Conservation (phyloP, 768 basidiomycete species). For the Neoboletus brunneissimus region DNA sequence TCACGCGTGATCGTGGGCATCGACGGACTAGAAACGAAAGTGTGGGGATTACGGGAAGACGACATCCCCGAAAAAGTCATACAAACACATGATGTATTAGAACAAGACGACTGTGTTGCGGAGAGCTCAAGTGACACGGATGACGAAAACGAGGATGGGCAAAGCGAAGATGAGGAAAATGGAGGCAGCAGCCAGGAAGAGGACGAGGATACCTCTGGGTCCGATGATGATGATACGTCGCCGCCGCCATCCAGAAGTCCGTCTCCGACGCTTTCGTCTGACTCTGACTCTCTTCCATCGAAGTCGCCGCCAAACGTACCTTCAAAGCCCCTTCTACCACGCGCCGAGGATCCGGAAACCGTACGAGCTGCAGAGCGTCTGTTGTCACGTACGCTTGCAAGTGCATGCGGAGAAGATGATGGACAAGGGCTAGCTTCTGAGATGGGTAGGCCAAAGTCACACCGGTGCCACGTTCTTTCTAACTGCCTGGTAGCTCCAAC, state of each 20-base stretch:
- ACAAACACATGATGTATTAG: slow-evolving; percentile 22
- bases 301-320: slow-evolving; percentile 12
- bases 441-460: slow-evolving; percentile 31
- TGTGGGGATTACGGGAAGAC: slow-evolving; percentile 26
- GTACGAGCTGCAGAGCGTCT: slow-evolving; percentile 39
- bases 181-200: slow-evolving; percentile 11
- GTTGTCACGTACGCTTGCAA: slow-evolving; percentile 44
- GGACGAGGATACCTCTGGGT: not conserved
- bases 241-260: slow-evolving; percentile 27
- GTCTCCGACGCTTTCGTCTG: slow-evolving; percentile 20
- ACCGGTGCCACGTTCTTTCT: not conserved
- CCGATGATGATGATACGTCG: slow-evolving; percentile 12
- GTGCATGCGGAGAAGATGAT: slow-evolving; percentile 42
- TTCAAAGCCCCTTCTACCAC: not conserved
- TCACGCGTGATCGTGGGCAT: slow-evolving; percentile 60
- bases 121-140: slow-evolving; percentile 5
- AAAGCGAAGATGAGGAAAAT: slow-evolving; percentile 6
- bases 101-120: not conserved
- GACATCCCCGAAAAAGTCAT: slow-evolving; percentile 17
- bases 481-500: slow-evolving; percentile 38
- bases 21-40: slow-evolving; percentile 56
- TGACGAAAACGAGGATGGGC: slow-evolving; percentile 5
- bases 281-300: slow-evolving; percentile 24
- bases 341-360: slow-evolving; percentile 34
- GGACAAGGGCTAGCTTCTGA: slow-evolving; percentile 39